These are phyloP conservation scores for Anthracocystis walkeri DNA, from an alignment of 1,284 basidiomycete species.

Conservation along the genomic window DNA sequence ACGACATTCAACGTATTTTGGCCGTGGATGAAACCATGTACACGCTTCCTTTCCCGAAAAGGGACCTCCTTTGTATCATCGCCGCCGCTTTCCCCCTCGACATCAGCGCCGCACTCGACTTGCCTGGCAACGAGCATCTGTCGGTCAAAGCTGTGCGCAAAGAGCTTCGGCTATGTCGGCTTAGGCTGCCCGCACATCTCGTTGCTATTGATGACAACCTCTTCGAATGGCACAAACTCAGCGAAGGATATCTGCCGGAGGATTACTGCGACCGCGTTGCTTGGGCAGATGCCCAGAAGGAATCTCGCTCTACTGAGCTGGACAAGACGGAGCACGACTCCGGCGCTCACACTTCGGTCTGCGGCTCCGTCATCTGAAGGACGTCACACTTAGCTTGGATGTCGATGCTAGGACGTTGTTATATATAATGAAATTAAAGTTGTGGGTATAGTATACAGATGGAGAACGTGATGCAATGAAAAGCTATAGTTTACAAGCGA, in stretches of 20 bases:
- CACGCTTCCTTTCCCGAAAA: not conserved
- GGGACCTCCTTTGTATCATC: not conserved
- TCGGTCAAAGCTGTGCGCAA: not conserved
- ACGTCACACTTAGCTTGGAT: no score
- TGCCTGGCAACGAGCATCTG: not conserved
- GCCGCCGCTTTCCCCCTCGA: not conserved
- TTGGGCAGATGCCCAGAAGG: not conserved
- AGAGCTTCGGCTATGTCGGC: not conserved
- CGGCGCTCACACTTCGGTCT: no score
- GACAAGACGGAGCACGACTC: no score
- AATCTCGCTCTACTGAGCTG: no score
- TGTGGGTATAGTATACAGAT: constrained; percentile 21
- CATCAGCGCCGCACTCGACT: not conserved
- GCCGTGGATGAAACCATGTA: not conserved
- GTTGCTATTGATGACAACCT: not conserved
- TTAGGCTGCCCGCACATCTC: not conserved
- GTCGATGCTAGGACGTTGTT: no score
- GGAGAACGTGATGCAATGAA: constrained; percentile 1
- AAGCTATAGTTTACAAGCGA: constrained; percentile 1
- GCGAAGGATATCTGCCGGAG: not conserved
- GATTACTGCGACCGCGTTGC: not conserved
- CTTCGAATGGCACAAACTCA: not conserved
- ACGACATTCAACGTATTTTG: not conserved
- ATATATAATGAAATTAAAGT: no score
- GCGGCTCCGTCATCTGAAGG: no score